Conservation (phyloP, 305 asterid species). For the Fraxinus albicans region DNA sequence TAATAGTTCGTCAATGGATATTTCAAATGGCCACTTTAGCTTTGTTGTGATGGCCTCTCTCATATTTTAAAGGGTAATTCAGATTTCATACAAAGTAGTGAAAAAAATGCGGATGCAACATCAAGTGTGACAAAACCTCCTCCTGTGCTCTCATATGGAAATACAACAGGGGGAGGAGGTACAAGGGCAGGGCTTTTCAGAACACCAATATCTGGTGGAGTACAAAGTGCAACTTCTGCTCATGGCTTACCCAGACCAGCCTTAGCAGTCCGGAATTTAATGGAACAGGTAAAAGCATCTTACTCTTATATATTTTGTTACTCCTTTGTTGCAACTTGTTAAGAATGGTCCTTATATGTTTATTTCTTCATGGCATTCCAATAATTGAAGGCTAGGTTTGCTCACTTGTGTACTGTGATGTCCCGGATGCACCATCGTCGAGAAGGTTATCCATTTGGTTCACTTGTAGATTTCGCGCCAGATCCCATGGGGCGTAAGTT, state of each 20-base stretch:
- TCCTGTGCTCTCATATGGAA: conserved; percentile 44
- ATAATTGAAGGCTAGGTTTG: conserved; percentile 3
- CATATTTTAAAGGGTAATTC: conserved; percentile 37
- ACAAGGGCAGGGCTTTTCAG: conserved; percentile 95
- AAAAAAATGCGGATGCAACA: conserved; percentile 24
- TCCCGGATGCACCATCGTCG: conserved; percentile 87
- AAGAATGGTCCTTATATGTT: conserved; percentile 17
- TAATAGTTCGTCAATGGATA: conserved; percentile 35
- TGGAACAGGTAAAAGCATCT: conserved; percentile 76
- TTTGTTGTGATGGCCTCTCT: conserved; percentile 31
- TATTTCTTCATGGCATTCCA: conserved; percentile 22
- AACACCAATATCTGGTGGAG: conserved; percentile 98
- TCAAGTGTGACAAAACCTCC: conserved; percentile 43
- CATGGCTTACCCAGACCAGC: conserved; percentile 95
- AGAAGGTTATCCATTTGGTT: conserved; percentile 97
- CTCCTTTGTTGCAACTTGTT: background rate
- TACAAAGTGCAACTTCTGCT: conserved; percentile 97
- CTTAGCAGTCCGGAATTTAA: conserved; percentile 90
- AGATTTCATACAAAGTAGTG: conserved; percentile 34
- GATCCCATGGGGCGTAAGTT: conserved; percentile 96
- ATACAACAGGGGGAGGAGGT: conserved; percentile 63
- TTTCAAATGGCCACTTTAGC: conserved; percentile 25
- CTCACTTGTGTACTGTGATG: background rate
- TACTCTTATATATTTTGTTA: background rate
- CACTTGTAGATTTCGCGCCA: conserved; percentile 93